Evolutionary conservation across 495 filamentous ascomycete genomes (phyloP), one percentile per base, ranked within the genome.

Genomic region (Xylaria telfairii): DNA sequence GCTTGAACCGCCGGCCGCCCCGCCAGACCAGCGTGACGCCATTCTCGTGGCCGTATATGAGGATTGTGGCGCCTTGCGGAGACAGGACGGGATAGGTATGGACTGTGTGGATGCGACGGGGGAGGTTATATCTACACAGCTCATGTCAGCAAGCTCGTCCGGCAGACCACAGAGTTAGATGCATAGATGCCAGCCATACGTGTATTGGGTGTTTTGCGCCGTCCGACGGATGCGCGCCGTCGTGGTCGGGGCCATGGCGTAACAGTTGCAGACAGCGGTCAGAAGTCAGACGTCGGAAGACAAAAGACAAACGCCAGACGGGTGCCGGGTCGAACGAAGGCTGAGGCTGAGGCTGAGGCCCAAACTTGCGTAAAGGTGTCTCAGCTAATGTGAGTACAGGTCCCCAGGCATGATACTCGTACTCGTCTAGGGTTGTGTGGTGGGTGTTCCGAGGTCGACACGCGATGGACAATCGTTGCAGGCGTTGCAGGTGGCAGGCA

Each of bases 61-160:
- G 86, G 76, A 97, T 87, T 2, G 90, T 92, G 10, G 94, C 95
- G 73, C 93, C 94, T 78, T 97, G 96, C 7, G 92, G 90, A 8
- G 93, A 88, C 65, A 84, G 85, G 30, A 93, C 80, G 8, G 94
- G 94, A 77, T 96, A 97, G 64, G 88, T 85, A 77, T 91, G 88
- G 41, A 92, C 88, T 47, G 89, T 82, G 80, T 94, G 85, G 65
- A 94, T 84, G 74, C 93, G 92, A 77, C 92, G 89, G 57, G 89
- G 84, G 24, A 96, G 85, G 65, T 92, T 86, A 76, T 96, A 96
- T 80, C 92, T 96, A 65, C 26, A 42, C 47, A 65, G 26, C 42
- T 46, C 60, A 69, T 12, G 70, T 74, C 56, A 77, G 69, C 61
- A 17, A 49, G 56, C 39, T 62, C 6, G 42, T 30, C 67, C 2